Conservation (phyloP, 148 eudicot species). For the Salicornia ramosissima region DNA sequence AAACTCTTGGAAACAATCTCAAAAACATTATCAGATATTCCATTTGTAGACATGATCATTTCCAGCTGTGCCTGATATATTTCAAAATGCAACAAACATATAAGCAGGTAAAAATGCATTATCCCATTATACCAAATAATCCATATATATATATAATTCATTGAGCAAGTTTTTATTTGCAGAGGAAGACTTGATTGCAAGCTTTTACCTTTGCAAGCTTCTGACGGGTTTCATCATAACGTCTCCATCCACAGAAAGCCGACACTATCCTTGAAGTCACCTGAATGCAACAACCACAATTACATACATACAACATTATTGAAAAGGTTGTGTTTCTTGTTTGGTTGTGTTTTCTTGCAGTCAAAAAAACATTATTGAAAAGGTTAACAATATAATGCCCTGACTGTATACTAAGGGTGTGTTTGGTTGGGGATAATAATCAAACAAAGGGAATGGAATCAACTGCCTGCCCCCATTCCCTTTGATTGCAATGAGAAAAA, state of each 20-base stretch:
- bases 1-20: slow-evolving; percentile 96
- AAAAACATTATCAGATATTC: slow-evolving; percentile 86
- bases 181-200: background rate
- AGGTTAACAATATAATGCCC: no score
- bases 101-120: background rate
- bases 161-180: background rate
- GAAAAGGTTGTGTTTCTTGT: no score
- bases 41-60: slow-evolving; percentile 72
- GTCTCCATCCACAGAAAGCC: slow-evolving; percentile 92
- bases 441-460: no score
- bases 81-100: background rate
- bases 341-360: no score
- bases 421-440: no score
- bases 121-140: no score
- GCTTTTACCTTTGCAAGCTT: slow-evolving; percentile 81
- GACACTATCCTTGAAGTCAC: slow-evolving; percentile 96
- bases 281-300: no score
- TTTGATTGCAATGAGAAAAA: no score
- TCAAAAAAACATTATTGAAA: no score
- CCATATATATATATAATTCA: background rate
- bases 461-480: no score
- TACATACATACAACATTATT: no score
- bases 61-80: slow-evolving; percentile 83
- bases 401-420: no score
- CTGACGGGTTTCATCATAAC: slow-evolving; percentile 82